A percentile compares a stretch with the other conserved stretches of the same genome.
Evolutionary conservation across 2,329 filamentous ascomycete genomes (phyloP).

Genomic region (Aspergillus calidoustus): DNA sequence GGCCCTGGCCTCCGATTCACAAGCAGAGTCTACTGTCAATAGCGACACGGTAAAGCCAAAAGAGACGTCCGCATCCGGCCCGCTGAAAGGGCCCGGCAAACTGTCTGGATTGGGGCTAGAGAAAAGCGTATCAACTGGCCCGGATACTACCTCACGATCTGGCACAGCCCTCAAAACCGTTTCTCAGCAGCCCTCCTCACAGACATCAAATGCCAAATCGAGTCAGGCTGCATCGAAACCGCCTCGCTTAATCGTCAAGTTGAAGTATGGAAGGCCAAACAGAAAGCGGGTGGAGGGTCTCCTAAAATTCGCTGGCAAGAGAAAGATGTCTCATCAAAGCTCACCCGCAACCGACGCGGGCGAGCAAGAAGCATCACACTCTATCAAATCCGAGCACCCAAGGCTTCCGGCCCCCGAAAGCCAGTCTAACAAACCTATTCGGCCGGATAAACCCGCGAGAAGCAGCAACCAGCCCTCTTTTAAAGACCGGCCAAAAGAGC

Average conservation of each 20-base stretch:
- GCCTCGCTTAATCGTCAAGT: conserved; percentile 50
- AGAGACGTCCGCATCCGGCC: conserved; percentile 17
- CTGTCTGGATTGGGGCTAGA: conserved; percentile 12
- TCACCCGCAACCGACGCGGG: conserved; percentile 31
- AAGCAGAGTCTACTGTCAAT: conserved; percentile 24
- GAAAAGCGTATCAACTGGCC: conserved; percentile 17
- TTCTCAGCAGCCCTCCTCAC: neutral
- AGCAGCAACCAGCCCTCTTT: conserved; percentile 32
- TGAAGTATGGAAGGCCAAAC: conserved; percentile 58
- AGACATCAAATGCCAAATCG: conserved; percentile 16
- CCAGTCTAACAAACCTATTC: conserved; percentile 24
- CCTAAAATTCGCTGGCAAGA: conserved; percentile 49
- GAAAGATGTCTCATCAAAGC: conserved; percentile 32
- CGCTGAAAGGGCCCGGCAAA: conserved; percentile 22
- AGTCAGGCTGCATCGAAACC: conserved; percentile 20
- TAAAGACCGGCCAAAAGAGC: conserved; percentile 41
- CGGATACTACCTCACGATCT: conserved; percentile 16
- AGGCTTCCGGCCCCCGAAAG: conserved; percentile 20
- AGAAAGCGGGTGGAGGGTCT: conserved; percentile 53
- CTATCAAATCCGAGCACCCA: conserved; percentile 26
- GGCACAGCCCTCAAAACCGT: conserved; percentile 16
- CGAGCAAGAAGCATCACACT: conserved; percentile 25
- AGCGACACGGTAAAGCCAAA: conserved; percentile 28
- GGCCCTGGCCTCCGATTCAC: conserved; percentile 27
- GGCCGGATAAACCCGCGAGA: conserved; percentile 25